These are phyloP conservation scores for Orbilia oligospora DNA, from an alignment of 2,329 filamentous ascomycete genomes.

Conservation along the genomic window DNA sequence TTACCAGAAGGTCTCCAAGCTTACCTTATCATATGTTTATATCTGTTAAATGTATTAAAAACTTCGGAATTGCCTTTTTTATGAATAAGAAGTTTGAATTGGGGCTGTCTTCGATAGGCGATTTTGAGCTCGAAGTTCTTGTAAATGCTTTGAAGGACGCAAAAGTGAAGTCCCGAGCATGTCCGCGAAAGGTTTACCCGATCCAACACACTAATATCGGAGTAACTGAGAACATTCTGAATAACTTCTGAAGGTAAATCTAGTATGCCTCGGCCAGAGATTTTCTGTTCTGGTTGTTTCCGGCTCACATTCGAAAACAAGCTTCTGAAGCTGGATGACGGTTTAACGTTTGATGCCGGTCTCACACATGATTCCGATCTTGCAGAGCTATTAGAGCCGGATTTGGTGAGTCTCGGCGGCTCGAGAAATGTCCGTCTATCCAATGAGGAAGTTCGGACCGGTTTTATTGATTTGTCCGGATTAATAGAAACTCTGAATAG, in stretches of 20 bases:
- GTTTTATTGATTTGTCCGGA: constrained; percentile 21
- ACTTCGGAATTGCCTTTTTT: constrained; percentile 9
- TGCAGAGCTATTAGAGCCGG: neutral
- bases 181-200: constrained; percentile 36
- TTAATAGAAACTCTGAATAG: constrained; percentile 23
- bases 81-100: constrained; percentile 30
- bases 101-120: constrained; percentile 24
- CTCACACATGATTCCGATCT: neutral
- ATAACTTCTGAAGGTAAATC: constrained; percentile 37
- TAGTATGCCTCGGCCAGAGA: constrained; percentile 8
- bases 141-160: constrained; percentile 35
- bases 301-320: constrained; percentile 20
- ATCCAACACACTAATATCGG: constrained; percentile 23
- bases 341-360: neutral
- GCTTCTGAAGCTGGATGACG: constrained; percentile 9
- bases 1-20: neutral
- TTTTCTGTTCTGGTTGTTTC: neutral
- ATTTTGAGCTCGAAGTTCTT: constrained; percentile 43
- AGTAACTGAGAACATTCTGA: constrained; percentile 32
- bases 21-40: constrained; percentile 48
- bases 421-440: constrained; percentile 18
- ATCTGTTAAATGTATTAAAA: constrained; percentile 26
- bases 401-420: constrained; percentile 18
- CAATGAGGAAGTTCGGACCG: constrained; percentile 9
- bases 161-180: constrained; percentile 31